Percentiles rank a stretch among this genome's conserved stretches.
These are phyloP conservation scores for Xylariaceae sp. DNA, from an alignment of 2,329 filamentous ascomycete species.

Conservation along the genomic window DNA sequence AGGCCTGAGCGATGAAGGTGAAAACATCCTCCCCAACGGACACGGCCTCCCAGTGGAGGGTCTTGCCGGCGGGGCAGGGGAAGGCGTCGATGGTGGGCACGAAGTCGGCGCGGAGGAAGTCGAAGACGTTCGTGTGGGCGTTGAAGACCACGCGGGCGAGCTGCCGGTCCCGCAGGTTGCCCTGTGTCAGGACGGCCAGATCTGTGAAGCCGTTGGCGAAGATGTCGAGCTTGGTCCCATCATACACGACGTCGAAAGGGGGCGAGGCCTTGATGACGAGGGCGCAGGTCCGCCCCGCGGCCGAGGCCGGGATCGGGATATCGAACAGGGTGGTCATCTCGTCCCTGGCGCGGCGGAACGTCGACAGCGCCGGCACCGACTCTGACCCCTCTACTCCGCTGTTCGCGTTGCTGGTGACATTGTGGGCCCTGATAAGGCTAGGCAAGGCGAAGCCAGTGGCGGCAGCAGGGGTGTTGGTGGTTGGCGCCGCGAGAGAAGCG, in stretches of 20 bases:
- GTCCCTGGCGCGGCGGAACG: constrained; percentile 14
- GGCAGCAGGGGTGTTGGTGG: not conserved
- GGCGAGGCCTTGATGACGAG: constrained; percentile 20
- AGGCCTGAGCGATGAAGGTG: constrained; percentile 22
- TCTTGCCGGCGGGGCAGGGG: constrained; percentile 22
- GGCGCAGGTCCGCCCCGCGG: constrained; percentile 22
- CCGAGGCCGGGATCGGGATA: constrained; percentile 22
- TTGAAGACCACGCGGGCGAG: constrained; percentile 23
- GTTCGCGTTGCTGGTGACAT: constrained; percentile 21
- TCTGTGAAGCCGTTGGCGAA: constrained; percentile 24
- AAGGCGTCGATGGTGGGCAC: constrained; percentile 19
- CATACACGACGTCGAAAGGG: constrained; percentile 11
- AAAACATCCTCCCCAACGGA: constrained; percentile 22
- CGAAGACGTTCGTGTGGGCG: constrained; percentile 16
- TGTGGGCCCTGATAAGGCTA: constrained; percentile 23
- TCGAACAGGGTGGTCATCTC: constrained; percentile 26
- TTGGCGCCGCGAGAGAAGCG: constrained; percentile 22
- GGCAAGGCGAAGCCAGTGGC: constrained; percentile 20
- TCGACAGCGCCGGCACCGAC: constrained; percentile 6
- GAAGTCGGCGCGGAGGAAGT: constrained; percentile 20
- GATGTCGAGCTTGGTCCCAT: constrained; percentile 22
- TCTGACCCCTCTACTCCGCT: no score
- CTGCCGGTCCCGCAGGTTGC: constrained; percentile 23
- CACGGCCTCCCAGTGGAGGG: constrained; percentile 23
- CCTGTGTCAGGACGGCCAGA: constrained; percentile 16